phyloP scores from a whole-genome alignment of 495 filamentous ascomycete species.

The Copromyces sp. region DNA sequence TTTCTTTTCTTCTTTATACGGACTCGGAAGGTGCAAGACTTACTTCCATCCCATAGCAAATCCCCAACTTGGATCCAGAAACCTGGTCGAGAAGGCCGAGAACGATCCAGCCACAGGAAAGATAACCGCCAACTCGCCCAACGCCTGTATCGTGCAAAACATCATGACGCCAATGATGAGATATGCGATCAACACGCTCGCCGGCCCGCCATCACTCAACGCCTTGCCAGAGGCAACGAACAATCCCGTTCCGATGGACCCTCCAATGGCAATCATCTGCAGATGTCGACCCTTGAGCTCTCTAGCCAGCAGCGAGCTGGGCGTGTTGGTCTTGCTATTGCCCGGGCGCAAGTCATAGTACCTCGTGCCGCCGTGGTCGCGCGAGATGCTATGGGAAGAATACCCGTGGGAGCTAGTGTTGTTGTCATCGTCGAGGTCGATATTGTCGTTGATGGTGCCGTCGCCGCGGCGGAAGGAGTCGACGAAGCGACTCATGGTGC shows the following conservation, averaged over 20 bases:
- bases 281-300: conserved; percentile 75
- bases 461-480: conserved; percentile 23
- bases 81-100: conserved; percentile 82
- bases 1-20: neutral
- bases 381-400: neutral
- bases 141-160: conserved; percentile 82
- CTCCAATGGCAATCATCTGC: conserved; percentile 96
- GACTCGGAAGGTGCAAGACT: conserved; percentile 14
- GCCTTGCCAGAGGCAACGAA: conserved; percentile 82
- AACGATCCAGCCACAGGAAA: conserved; percentile 93
- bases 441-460: neutral
- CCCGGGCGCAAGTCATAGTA: conserved; percentile 21
- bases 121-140: conserved; percentile 86
- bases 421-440: neutral
- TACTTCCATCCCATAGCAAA: conserved; percentile 98
- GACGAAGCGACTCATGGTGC: conserved; percentile 12
- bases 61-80: conserved; percentile 90
- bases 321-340: conserved; percentile 8
- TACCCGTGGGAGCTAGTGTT: neutral
- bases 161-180: conserved; percentile 76
- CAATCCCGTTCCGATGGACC: conserved; percentile 88
- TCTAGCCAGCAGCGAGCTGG: conserved; percentile 46
- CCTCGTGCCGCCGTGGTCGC: conserved; percentile 9
- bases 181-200: conserved; percentile 75
- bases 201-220: conserved; percentile 72